Conservation (phyloP, 257 asterid genomes). For the Solanum pinnatisectum region DNA sequence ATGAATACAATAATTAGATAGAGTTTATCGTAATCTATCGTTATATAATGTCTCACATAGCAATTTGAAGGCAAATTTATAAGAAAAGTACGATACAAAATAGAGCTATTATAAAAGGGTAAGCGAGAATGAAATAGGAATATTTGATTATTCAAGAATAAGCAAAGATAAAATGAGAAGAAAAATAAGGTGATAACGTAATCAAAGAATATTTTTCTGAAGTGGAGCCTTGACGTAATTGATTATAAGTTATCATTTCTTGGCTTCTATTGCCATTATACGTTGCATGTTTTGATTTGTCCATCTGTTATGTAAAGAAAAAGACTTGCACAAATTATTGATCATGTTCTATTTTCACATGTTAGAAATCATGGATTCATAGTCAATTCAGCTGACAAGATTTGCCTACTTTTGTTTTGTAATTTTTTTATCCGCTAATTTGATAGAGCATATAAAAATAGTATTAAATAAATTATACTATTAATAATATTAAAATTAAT, state of each 20-base stretch:
- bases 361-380: neutral
- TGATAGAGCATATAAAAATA: too few relatives aligned
- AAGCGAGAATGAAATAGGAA: too few relatives aligned
- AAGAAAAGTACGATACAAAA: fast-evolving
- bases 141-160: too few relatives aligned
- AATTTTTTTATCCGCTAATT: neutral
- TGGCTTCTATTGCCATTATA: neutral
- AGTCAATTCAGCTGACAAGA: neutral
- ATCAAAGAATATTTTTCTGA: too few relatives aligned
- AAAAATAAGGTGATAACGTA: neutral
- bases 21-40: neutral
- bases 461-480: too few relatives aligned
- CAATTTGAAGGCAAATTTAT: neutral
- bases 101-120: too few relatives aligned
- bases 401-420: neutral
- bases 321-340: neutral
- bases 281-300: neutral
- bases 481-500: fast-evolving
- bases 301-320: neutral
- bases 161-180: neutral
- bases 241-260: neutral
- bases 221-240: neutral
- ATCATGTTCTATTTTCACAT: neutral
- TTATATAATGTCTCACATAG: neutral
- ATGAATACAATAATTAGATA: neutral